Percentiles rank a stretch among this genome's conserved stretches.
Conservation (phyloP, 2,329 filamentous ascomycete species). For the Clarireedia sp. region DNA sequence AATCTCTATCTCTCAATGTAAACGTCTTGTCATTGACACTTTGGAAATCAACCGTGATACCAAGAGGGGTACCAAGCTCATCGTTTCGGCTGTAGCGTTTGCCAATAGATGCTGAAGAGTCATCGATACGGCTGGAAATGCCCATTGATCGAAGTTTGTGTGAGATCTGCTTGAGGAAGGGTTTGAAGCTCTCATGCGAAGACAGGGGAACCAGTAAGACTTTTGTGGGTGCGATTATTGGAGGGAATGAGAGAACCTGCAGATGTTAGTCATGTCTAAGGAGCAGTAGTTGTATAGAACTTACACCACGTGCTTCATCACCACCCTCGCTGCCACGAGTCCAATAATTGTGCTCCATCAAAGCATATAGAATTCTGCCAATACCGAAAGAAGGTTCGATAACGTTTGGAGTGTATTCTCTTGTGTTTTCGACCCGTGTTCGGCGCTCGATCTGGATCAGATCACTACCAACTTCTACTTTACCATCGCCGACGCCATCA, state of each 20-base stretch:
- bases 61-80: conserved; percentile 88
- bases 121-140: conserved; percentile 79
- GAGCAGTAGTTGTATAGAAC: conserved; percentile 31
- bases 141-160: conserved; percentile 67
- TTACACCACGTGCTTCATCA: conserved; percentile 79
- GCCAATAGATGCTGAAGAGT: conserved; percentile 85
- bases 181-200: conserved; percentile 69
- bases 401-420: conserved; percentile 91
- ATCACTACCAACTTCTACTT: conserved; percentile 71
- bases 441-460: conserved; percentile 77
- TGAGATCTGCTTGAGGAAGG: conserved; percentile 65
- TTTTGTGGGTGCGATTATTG: conserved; percentile 83
- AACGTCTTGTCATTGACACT: conserved; percentile 79
- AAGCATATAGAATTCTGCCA: conserved; percentile 82
- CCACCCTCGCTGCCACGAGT: conserved; percentile 61
- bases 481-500: conserved; percentile 55
- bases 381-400: conserved; percentile 98
- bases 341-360: conserved; percentile 97
- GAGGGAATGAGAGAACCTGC: conserved; percentile 67
- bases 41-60: conserved; percentile 94
- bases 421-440: conserved; percentile 71
- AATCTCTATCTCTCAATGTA: conserved; percentile 85
- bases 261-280: conserved; percentile 8
- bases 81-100: conserved; percentile 94
- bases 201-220: conserved; percentile 88